Evolutionary conservation across 1,139 yeast species (phyloP), one percentile per base, ranked within the genome.

Genomic region (Chernovozyma sophiae-reginae): DNA sequence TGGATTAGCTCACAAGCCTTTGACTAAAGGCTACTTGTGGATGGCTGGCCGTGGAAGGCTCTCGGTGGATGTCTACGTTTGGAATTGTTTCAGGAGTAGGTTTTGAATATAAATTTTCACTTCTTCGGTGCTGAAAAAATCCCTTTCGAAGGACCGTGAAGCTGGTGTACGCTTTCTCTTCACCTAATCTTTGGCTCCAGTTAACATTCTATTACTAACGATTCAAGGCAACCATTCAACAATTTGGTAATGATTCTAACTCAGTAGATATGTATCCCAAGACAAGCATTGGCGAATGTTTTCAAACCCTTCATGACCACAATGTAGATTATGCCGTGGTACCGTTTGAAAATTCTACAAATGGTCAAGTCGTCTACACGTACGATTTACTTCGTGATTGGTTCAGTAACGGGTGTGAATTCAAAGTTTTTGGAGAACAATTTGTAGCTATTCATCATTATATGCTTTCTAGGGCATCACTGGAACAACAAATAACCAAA

Each of bases 281-380:
- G 45, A 41, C 56, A 3, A 60, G 77, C 5, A 81, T 84, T 19
- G 71, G 68, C 2, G 80, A 75, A 29, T 90, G 96, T 54, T 85
- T 90, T 54, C 65, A 71, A 35, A 59, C 65, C 1, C 60, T 83
- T 17, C 60, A 70, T 33, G 50, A 63, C 1, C 58, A 63, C 13
- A 60, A 61, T 12, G 81, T 80, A 16, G 83, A 81, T 40, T 82
- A 68, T 51, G 81, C 95, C 0, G 83, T 89, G n/a, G 85, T 92
- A 0, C 98, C 98, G 1, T 77, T 86, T 48, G 97, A 90, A 52
- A 92, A 92, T 60, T 87, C 97, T 3, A 85, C 97, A 7, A 92
- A 92, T 56, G 98, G 98, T 0, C 92, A 85, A 48, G 98, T 92
- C 3, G 83, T 82, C 1, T 78, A 81, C 55, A 86, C 96, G 0